A percentile compares a stretch with the other conserved stretches of the same genome.
These are phyloP conservation scores for Mycena chlorophos DNA, from an alignment of 768 basidiomycete species.

Conservation along the genomic window DNA sequence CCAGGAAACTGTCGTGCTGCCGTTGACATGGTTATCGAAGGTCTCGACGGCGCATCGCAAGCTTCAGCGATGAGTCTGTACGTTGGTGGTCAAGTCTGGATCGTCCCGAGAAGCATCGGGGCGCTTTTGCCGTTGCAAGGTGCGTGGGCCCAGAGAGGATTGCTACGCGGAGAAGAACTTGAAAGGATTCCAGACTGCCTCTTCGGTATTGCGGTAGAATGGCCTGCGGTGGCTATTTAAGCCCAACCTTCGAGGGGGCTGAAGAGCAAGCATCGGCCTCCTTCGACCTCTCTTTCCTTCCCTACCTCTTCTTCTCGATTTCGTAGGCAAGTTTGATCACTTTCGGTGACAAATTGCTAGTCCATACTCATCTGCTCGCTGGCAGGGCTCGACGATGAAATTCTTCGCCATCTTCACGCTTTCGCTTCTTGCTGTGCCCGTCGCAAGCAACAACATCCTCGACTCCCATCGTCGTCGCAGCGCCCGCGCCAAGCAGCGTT, in stretches of 20 bases:
- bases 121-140: slow-evolving; percentile 8
- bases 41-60: slow-evolving; percentile 4
- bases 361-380: background rate
- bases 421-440: background rate
- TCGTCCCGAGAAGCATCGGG: slow-evolving; percentile 22
- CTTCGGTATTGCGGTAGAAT: slow-evolving; percentile 1
- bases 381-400: background rate
- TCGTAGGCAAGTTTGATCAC: background rate
- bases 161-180: slow-evolving; percentile 4
- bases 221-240: slow-evolving; percentile 6
- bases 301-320: background rate
- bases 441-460: background rate
- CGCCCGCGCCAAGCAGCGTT: background rate
- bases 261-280: slow-evolving; percentile 2
- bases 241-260: background rate
- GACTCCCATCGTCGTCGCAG: background rate
- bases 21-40: slow-evolving; percentile 20
- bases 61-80: background rate
- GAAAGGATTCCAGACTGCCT: background rate
- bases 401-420: background rate
- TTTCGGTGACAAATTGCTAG: slow-evolving; percentile 2
- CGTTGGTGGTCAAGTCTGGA: slow-evolving; percentile 6
- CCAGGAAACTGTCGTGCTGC: background rate
- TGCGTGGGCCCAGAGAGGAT: slow-evolving; percentile 10
- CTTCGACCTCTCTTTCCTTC: background rate